Evolutionary conservation across 2,329 filamentous ascomycete genomes (phyloP), one percentile per base, ranked within the genome.

Genomic region (Alternaria panax): DNA sequence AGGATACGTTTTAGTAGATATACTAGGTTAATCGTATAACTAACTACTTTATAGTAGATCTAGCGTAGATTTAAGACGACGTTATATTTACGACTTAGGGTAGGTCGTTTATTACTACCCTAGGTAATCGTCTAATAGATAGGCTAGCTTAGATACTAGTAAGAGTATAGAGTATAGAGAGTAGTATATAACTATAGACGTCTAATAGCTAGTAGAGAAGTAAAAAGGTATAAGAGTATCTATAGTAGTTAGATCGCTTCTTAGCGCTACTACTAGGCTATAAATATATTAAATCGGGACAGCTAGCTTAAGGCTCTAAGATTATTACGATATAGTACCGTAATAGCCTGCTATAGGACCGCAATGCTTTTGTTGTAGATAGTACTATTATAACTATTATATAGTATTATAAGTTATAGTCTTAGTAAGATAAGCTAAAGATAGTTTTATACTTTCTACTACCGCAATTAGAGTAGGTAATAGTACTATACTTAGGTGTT

Each of bases 351-450:
- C 51, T 63, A 16, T n/a, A 45, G 24, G 25, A 45, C 42, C 22
- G 45, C 43, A 72, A 72, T 38, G 57, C 71, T 40, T 69, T 71
- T 36, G 47, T 67, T 7, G 46, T 69, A 20, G 43, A 67, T 11
- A 48, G 63, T 22, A 28, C 60, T 20, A 54, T 72, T 0, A 64
- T 72, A 7, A 60, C 55, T 9, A 62, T 72, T 0, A 58, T 64
- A 24, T 36, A 56, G 34, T 73, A 72, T 60, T 18, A 72, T 36
- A 73, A 73, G 66, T 69, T 43, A 24, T 51, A 68, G 57, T 70
- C 54, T n/a, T 46, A 71, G 52, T 59, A 36, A 40, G 61, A 71
- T n/a, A 68, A 63, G 57, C 68, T 40, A 5, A 73, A 71, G 69
- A 54, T 73, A 0, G 57, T 72, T 27, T 68, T 36, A 30, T 58